Base-by-base conservation (phyloP, 306 rosid genomes). In the Clitoria ternatea region DNA sequence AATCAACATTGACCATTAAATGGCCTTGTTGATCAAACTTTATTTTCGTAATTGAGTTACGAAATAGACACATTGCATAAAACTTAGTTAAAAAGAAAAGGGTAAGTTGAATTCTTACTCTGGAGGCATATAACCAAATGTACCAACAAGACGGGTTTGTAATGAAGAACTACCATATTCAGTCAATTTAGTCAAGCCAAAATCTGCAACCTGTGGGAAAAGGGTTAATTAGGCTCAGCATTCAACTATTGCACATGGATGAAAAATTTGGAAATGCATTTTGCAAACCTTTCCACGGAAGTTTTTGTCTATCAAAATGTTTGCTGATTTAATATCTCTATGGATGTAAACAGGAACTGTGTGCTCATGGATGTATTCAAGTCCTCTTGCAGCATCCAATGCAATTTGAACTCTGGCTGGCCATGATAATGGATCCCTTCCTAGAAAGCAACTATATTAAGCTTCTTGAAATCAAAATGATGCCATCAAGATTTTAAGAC, bases 311-410 rank as follows among this genome's bases (percentile, higher is more conserved):
- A 90, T 85, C 73, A 90, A 85, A 68, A 90, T 90, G 79, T 90
- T 87, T 2, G 93, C 88, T 1, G 91, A 74, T 77, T 90, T 90
- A 52, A 90, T 86, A 61, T 90, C 96, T 65, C 85, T 74, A 42
- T 90, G 96, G 69, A 90, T 90, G 78, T 90, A 90, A 40, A 87
- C 84, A 23, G 96, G 93, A 84, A 90, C 88, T 11, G 93, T 87
- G 33, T 90, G 96, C 24, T 87, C 96, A n/a, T 90, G 96, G 30
- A 90, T 90, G 63, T 90, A 90, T 82, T 84, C 93, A 7, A 90
- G 78, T 65, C 91, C 93, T 77, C 96, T 85, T 36, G 91, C 96
- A 26, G 89, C 63, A 77, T 90, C 96, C 39, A 87, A 69, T 9
- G 93, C 96, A 68, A 90, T 90, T 79, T 87, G 93, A 40, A 90